phyloP scores from a whole-genome alignment of 345 rosid genomes.

The Diplotaxis tenuifolia region DNA sequence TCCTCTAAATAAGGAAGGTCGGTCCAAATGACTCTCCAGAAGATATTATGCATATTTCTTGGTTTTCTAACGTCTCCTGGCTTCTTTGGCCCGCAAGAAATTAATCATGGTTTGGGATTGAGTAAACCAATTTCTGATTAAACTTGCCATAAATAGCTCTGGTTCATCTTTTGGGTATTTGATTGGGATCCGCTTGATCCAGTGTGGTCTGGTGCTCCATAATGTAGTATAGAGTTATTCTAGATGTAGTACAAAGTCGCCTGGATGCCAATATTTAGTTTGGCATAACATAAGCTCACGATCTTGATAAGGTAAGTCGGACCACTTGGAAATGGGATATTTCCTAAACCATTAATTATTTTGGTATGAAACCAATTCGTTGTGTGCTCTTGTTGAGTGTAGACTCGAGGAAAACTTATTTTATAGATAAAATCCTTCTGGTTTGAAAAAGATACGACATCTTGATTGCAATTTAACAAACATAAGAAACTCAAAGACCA shows the following conservation, averaged over 20 bases:
- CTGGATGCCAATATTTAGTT: neutral
- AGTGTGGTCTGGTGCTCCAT: neutral
- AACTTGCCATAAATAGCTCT: no score
- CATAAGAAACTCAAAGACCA: no score
- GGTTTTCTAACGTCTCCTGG: neutral
- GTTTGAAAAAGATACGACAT: no score
- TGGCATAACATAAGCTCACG: neutral
- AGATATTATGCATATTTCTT: neutral
- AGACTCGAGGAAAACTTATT: no score
- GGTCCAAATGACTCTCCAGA: neutral
- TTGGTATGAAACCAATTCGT: no score
- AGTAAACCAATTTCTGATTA: neutral
- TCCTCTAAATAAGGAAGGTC: neutral
- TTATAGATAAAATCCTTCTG: no score
- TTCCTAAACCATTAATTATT: no score
- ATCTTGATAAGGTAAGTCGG: no score
- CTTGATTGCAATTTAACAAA: no score
- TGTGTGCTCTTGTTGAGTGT: no score
- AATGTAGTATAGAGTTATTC: neutral
- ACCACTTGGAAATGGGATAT: no score
- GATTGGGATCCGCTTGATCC: neutral
- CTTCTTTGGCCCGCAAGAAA: neutral
- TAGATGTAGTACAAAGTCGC: neutral
- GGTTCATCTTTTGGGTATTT: neutral
- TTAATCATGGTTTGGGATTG: neutral